Evolutionary conservation across 2,329 filamentous ascomycete species (phyloP).

Genomic region (Fusarium nisikadoi): DNA sequence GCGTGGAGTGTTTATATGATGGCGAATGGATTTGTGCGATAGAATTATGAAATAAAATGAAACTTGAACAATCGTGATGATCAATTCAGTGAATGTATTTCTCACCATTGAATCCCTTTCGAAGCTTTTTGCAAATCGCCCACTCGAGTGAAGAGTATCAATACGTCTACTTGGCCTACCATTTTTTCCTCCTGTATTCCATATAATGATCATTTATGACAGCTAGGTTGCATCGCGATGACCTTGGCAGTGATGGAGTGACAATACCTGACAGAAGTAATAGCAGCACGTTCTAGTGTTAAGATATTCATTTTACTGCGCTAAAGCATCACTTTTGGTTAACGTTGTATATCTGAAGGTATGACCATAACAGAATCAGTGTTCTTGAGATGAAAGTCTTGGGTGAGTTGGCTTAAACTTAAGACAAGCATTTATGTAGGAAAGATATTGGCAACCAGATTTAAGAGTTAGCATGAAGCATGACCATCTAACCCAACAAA

Average conservation of each 20-base stretch:
- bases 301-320: accelerated
- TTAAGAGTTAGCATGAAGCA: too few relatives aligned
- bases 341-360: neutral
- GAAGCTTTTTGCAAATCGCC: accelerated
- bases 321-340: neutral
- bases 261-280: accelerated
- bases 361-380: accelerated
- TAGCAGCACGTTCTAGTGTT: accelerated
- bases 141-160: accelerated
- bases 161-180: too few relatives aligned
- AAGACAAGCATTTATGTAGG: accelerated
- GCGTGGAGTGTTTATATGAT: neutral
- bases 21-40: neutral
- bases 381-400: too few relatives aligned
- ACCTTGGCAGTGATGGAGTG: accelerated
- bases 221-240: accelerated
- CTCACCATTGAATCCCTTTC: accelerated
- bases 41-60: neutral
- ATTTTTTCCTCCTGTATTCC: too few relatives aligned
- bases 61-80: accelerated
- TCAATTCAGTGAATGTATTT: too few relatives aligned
- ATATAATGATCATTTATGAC: too few relatives aligned
- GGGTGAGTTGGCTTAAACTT: accelerated
- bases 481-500: too few relatives aligned
- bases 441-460: too few relatives aligned